These are phyloP conservation scores for Saitozyma podzolica DNA, from an alignment of 768 basidiomycete species.

Conservation along the genomic window DNA sequence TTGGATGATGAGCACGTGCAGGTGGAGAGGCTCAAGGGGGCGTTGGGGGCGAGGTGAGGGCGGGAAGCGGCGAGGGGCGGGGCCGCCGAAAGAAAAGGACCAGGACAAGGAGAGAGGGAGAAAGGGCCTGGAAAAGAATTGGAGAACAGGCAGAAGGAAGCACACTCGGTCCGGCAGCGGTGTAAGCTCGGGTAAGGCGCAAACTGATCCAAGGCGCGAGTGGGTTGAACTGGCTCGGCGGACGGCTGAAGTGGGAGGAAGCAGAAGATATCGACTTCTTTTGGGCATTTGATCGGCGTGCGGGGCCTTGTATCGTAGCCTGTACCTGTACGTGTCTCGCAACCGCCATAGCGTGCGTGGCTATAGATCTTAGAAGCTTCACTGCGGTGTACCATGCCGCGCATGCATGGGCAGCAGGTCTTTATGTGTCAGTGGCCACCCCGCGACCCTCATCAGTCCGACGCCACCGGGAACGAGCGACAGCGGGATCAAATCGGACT, in stretches of 20 bases:
- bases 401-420: too few relatives aligned
- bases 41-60: neutral
- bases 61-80: neutral
- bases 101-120: neutral
- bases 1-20: conserved; percentile 8
- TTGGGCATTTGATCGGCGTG: too few relatives aligned
- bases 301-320: too few relatives aligned
- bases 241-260: neutral
- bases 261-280: neutral
- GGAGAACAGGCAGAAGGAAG: neutral
- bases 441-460: too few relatives aligned
- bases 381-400: too few relatives aligned
- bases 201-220: neutral
- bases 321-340: too few relatives aligned
- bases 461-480: too few relatives aligned
- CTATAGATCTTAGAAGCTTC: too few relatives aligned
- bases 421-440: too few relatives aligned
- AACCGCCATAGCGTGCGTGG: too few relatives aligned
- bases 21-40: too few relatives aligned
- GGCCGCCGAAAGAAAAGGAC: neutral
- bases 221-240: neutral
- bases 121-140: neutral
- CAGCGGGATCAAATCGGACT: too few relatives aligned
- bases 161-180: neutral
- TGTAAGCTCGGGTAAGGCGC: neutral